A percentile compares a stretch with the other conserved stretches of the same genome.
Evolutionary conservation across 2,329 filamentous ascomycete genomes (phyloP).

Genomic region (Corinectria fuckeliana): DNA sequence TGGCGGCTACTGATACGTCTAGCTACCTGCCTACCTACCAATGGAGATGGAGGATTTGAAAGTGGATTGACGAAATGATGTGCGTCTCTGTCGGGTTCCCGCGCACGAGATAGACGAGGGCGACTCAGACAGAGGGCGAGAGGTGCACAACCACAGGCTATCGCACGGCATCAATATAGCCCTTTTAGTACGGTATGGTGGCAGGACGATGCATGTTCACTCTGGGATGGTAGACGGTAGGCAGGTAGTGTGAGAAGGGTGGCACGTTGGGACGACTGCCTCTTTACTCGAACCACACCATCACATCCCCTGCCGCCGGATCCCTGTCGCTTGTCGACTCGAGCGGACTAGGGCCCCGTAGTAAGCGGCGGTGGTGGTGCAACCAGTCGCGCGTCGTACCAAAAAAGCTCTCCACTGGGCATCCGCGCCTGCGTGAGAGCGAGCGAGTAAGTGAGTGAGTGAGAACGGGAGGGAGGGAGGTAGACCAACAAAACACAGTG

Average conservation of each 20-base stretch:
- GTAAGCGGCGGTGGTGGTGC: conserved; percentile 17
- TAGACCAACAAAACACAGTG: no score
- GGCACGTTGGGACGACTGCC: background rate
- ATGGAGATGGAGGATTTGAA: background rate
- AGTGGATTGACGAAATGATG: conserved; percentile 19
- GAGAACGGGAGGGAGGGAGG: background rate
- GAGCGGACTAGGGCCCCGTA: conserved; percentile 13
- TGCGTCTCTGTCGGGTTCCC: conserved; percentile 20
- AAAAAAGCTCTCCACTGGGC: conserved; percentile 2
- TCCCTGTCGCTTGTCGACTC: conserved; percentile 16
- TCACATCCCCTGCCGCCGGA: background rate
- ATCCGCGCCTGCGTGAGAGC: conserved; percentile 7
- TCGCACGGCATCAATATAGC: conserved; percentile 14
- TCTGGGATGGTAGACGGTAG: background rate
- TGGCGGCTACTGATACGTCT: background rate
- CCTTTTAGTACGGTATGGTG: conserved; percentile 5
- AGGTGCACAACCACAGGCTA: background rate
- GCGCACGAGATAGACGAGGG: conserved; percentile 34
- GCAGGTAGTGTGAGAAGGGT: background rate
- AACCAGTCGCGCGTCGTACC: conserved; percentile 17
- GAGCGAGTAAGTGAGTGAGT: background rate
- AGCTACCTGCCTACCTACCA: background rate
- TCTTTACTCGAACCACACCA: conserved; percentile 9
- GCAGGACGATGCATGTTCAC: background rate
- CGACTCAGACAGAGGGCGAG: conserved; percentile 27